Evolutionary conservation across 2,329 filamentous ascomycete species (phyloP), one percentile per base, ranked within the genome.

Genomic region (Lasiodiplodia sp.): DNA sequence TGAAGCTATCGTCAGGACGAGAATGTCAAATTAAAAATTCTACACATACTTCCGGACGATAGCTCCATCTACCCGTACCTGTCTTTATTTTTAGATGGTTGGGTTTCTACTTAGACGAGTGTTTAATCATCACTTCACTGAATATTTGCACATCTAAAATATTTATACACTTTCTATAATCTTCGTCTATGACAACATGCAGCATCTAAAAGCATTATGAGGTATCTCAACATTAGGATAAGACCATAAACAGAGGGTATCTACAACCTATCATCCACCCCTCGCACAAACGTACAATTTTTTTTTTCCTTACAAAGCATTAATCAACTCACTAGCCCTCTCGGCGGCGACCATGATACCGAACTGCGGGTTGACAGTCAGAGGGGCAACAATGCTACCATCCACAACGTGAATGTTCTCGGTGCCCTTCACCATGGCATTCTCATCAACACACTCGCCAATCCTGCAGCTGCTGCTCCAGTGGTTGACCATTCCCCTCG

Each of bases 281-380:
- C 31, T 34, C 31, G 1, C 8, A 34, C 31, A 16, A 40, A 49
- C 2, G 23, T 10, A 18, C 6, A 18, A 51, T 21, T 25, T 18
- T 10, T 44, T 21, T 1, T 21, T 11, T 2, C 12, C 37, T 64
- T 34, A 68, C 65, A 79, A 64, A 28, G 71, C 75, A 69, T 82
- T 73, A 71, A 87, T 85, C 71, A 82, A 77, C 75, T 87, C 85
- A 2, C 82, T 79, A 1, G 82, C 86, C 71, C 80, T 81, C 77
- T 87, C 86, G 0, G 80, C 86, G 4, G 83, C 85, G 23, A 85
- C 81, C 84, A 87, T 87, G 31, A 86, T 80, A 0, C 84, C 85
- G 74, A 87, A 84, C 71, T 85, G 84, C 1, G 86, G 86, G 71
- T 87, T 87, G 1, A 85, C 84, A 0, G 84, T 86, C 71, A 87